phyloP scores from a whole-genome alignment of 140 eudicot genomes.

The Stevia rebaudiana region DNA sequence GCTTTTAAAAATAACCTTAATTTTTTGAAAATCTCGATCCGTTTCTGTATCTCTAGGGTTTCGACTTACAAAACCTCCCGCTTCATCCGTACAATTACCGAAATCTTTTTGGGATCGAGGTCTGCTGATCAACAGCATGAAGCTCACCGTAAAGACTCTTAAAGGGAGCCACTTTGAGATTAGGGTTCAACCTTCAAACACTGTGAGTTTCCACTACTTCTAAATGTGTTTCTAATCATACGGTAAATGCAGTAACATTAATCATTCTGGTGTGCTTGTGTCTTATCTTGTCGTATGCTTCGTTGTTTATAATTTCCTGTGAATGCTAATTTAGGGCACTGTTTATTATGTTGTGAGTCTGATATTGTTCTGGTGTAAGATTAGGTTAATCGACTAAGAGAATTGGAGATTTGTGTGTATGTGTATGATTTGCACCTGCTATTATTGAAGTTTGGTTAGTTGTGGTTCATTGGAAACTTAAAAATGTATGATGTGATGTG shows the following conservation, averaged over 20 bases:
- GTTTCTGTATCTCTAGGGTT: conserved; percentile 28
- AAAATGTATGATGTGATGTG: conserved; percentile 5
- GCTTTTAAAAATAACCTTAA: neutral
- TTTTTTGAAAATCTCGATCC: conserved; percentile 19
- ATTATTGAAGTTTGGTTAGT: conserved; percentile 1
- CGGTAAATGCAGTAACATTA: neutral
- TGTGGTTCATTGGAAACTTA: neutral
- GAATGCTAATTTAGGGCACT: neutral
- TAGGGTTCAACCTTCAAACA: conserved; percentile 80
- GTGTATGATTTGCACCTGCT: conserved; percentile 1
- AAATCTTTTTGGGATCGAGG: conserved; percentile 3
- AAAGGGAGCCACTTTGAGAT: conserved; percentile 94
- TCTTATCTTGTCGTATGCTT: neutral
- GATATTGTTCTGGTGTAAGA: neutral
- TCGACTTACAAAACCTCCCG: conserved; percentile 6
- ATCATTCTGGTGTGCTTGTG: neutral
- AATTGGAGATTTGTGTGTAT: neutral
- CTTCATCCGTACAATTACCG: conserved; percentile 2
- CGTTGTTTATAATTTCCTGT: neutral
- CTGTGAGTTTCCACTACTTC: conserved; percentile 49
- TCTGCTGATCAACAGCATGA: conserved; percentile 44
- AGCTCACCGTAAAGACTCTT: conserved; percentile 92
- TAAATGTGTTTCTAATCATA: conserved; percentile 1
- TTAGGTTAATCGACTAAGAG: neutral
- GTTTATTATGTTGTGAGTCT: conserved; percentile 7